Evolutionary conservation across 2,329 filamentous ascomycete genomes (phyloP).

Genomic region (Colletotrichum sp.): DNA sequence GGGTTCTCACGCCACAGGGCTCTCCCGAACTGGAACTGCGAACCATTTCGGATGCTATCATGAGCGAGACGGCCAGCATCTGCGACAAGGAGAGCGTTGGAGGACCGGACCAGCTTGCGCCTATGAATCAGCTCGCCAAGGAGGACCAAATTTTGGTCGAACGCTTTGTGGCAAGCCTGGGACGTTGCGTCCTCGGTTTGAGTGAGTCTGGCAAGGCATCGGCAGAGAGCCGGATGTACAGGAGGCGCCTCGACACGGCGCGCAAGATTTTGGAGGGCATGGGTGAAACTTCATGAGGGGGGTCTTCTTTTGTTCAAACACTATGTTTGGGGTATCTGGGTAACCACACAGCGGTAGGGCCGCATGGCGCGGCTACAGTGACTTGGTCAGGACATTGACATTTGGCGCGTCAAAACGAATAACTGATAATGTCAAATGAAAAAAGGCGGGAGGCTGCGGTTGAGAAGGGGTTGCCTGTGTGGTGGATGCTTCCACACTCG

Average conservation of each 20-base stretch:
- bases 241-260: conserved; percentile 77
- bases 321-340: background rate
- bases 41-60: conserved; percentile 52
- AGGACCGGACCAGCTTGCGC: conserved; percentile 37
- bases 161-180: conserved; percentile 63
- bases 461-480: background rate
- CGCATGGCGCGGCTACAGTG: background rate
- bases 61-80: conserved; percentile 52
- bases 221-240: conserved; percentile 67
- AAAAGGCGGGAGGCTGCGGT: background rate
- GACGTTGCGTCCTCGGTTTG: conserved; percentile 64
- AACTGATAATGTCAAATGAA: conserved; percentile 21
- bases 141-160: conserved; percentile 68
- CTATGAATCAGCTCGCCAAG: conserved; percentile 51
- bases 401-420: conserved; percentile 9
- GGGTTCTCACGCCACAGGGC: conserved; percentile 49
- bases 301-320: conserved; percentile 4
- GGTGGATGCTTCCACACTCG: background rate
- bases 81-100: conserved; percentile 37
- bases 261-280: conserved; percentile 75
- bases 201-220: conserved; percentile 59
- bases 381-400: background rate
- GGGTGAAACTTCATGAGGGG: conserved; percentile 38
- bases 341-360: background rate
- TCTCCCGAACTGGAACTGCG: conserved; percentile 56